Base-by-base conservation (phyloP, 331 rosid genomes). In the Malus hybrid region DNA sequence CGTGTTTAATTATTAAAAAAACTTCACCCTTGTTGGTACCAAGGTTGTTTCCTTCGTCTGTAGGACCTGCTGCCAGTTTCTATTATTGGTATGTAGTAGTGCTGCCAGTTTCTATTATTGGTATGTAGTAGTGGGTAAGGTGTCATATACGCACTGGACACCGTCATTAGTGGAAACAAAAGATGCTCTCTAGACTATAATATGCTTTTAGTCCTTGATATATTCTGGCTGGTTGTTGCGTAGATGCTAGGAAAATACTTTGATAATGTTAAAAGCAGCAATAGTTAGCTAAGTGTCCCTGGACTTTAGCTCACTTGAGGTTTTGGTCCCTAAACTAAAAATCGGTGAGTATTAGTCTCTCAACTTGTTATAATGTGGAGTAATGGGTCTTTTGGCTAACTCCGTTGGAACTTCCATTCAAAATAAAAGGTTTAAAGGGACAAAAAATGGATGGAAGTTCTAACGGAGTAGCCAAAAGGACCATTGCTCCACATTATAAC, bases 121-220 rank as follows among this genome's bases (percentile, higher is more conserved):
- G 46, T 39, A 39, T 8, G 46, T 9, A 39, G 46, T 39, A 68
- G 70, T 54, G 71, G 68, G 33, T 59, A 36, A 72, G 77, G 42
- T 67, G 83, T 44, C 79, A 70, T 8, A 63, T 66, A 36, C 46
- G 24, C 55, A 66, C n/a, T 70, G 83, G 77, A 46, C 80, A 64
- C 69, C 75, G 84, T 81, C 68, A 80, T 62, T 81, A 75, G 62
- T 78, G 88, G 87, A 84, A 83, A 83, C 4, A 65, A 32, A 65
- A 71, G 72, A 65, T 69, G 69, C 77, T 78, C 72, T 10, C 22
- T 31, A 18, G 34, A 22, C 65, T 67, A 22, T 50, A 20, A 77
- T 71, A 44, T 44, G 50, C 15, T 11, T 44, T 44, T 44, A 44
- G 50, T 44, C 50, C 50, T 44, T 44, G 4, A 27, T 27, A 57